Evolutionary conservation across 306 rosid species (phyloP).

Genomic region (Malus sylvestris): DNA sequence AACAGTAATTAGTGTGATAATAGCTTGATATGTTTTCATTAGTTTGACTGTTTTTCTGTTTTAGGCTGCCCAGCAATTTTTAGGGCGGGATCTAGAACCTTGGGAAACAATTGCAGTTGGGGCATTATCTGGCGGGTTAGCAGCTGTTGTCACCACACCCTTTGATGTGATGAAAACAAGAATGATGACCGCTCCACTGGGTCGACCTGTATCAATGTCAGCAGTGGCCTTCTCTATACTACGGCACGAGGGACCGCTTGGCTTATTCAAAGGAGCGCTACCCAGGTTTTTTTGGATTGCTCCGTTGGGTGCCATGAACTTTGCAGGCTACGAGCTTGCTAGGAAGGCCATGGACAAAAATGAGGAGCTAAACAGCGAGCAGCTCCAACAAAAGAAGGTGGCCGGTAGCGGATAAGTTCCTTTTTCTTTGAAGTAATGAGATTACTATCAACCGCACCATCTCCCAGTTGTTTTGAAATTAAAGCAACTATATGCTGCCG

Average conservation of each 20-base stretch:
- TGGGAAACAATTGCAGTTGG: constrained; percentile 97
- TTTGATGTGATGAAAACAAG: constrained; percentile 98
- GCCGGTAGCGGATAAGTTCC: constrained; percentile 33
- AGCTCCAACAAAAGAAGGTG: constrained; percentile 37
- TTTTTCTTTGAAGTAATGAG: not conserved
- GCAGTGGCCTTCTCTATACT: constrained; percentile 67
- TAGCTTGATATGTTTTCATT: not conserved
- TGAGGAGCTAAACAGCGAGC: constrained; percentile 42
- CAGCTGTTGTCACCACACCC: constrained; percentile 91
- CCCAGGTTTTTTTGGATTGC: constrained; percentile 99
- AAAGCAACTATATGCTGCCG: constrained; percentile 20
- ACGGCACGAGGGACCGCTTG: constrained; percentile 81
- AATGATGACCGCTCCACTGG: constrained; percentile 90
- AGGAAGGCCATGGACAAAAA: constrained; percentile 90
- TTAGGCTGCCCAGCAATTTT: constrained; percentile 63
- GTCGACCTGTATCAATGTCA: constrained; percentile 77
- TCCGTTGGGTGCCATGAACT: constrained; percentile 97
- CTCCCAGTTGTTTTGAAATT: constrained; percentile 4
- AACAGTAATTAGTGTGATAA: not conserved
- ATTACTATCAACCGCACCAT: constrained; percentile 1
- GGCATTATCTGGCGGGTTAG: constrained; percentile 94
- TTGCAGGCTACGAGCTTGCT: constrained; percentile 94
- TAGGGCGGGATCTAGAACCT: constrained; percentile 79
- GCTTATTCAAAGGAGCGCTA: constrained; percentile 88
- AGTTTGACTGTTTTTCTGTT: constrained; percentile 5